phyloP scores from a whole-genome alignment of 345 rosid genomes.

The Acer campestre region DNA sequence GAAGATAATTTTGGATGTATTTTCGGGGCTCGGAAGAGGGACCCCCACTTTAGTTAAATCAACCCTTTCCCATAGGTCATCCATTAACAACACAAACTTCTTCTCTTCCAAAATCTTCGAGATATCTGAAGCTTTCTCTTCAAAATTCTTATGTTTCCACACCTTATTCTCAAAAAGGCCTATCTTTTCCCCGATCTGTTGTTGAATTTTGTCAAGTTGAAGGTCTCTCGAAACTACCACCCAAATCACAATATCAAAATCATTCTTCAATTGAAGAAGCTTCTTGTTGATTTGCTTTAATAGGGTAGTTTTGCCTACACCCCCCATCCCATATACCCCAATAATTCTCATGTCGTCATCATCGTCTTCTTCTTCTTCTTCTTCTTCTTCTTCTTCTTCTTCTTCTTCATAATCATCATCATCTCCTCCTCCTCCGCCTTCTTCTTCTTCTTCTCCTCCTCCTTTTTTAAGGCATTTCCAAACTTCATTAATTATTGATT shows the following conservation, averaged over 20 bases:
- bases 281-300: constrained; percentile 20
- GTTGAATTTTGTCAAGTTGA: background rate
- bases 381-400: too few species aligned
- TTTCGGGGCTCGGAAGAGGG: constrained; percentile 10
- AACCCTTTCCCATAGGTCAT: background rate
- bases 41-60: constrained; percentile 15
- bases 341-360: background rate
- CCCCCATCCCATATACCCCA: background rate
- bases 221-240: constrained; percentile 16
- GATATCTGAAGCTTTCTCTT: too few species aligned
- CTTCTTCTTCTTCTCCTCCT: background rate
- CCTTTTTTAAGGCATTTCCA: background rate
- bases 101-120: background rate
- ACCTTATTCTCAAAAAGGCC: background rate
- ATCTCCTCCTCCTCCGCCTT: too few species aligned
- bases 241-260: constrained; percentile 21
- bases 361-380: background rate
- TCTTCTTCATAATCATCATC: too few species aligned
- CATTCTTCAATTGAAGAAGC: background rate
- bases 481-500: background rate
- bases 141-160: background rate
- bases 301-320: constrained; percentile 13
- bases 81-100: constrained; percentile 26
- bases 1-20: constrained; percentile 23
- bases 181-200: background rate